Evolutionary conservation across 148 eudicot genomes (phyloP).

Genomic region (Pouteria glomerata): DNA sequence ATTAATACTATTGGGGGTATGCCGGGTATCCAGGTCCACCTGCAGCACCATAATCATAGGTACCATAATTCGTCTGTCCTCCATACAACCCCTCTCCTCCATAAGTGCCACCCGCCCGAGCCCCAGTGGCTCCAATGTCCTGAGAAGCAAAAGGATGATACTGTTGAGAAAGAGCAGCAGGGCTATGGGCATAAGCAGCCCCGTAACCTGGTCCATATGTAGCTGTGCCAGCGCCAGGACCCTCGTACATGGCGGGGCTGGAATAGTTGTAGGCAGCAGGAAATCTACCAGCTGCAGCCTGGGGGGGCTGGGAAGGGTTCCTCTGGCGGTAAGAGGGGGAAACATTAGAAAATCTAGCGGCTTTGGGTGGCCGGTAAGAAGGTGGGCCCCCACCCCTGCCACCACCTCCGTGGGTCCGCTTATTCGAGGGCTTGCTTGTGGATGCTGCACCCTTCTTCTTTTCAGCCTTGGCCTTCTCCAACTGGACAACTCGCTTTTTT

Average conservation of each 20-base stretch:
- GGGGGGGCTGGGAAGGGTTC: conserved; percentile 19
- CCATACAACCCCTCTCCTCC: conserved; percentile 19
- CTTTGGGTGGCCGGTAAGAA: conserved; percentile 34
- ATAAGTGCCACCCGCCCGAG: conserved; percentile 10
- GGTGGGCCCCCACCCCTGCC: conserved; percentile 17
- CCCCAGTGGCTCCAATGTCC: conserved; percentile 13
- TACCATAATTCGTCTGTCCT: conserved; percentile 11
- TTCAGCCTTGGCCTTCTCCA: conserved; percentile 45
- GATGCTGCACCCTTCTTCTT: conserved; percentile 36
- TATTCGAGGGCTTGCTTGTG: conserved; percentile 37
- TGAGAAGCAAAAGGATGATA: conserved; percentile 14
- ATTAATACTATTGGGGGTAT: conserved; percentile 13
- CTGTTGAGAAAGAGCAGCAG: conserved; percentile 15
- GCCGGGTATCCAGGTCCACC: conserved; percentile 15
- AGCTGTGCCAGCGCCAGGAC: conserved; percentile 15
- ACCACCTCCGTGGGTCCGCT: conserved; percentile 29
- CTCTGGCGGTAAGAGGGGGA: conserved; percentile 29
- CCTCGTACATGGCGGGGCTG: conserved; percentile 29
- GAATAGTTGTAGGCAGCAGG: conserved; percentile 29
- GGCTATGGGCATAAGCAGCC: conserved; percentile 12
- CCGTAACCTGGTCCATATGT: conserved; percentile 28
- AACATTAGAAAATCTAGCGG: conserved; percentile 22
- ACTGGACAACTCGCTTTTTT: conserved; percentile 29
- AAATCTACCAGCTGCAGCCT: conserved; percentile 29
- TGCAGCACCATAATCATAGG: conserved; percentile 18